A percentile compares a stretch with the other conserved stretches of the same genome.
Conservation (phyloP, 2,329 filamentous ascomycete species). For the Fusarium sulawesiense region DNA sequence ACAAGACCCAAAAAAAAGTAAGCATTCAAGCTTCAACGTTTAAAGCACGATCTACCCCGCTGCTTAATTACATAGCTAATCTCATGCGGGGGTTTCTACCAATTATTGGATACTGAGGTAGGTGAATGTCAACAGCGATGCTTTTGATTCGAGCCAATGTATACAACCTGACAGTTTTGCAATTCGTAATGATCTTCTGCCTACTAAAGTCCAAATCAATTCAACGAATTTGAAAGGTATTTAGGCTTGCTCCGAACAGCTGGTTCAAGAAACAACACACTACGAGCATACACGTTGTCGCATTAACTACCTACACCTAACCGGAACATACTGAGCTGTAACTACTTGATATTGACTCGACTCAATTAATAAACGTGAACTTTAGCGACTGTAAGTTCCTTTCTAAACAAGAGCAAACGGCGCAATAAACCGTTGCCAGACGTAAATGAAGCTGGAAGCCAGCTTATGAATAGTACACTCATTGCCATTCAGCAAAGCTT, state of each 20-base stretch:
- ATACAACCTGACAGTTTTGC: not conserved
- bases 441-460: not conserved
- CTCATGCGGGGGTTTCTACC: slow-evolving; percentile 7
- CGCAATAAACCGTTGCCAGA: not conserved
- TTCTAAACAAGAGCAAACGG: not conserved
- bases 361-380: not conserved
- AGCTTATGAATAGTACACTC: not conserved
- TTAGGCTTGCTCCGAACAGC: not conserved
- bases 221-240: not conserved
- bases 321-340: not conserved
- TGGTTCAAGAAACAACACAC: not conserved
- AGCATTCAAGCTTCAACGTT: slow-evolving; percentile 1
- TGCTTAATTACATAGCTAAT: not conserved
- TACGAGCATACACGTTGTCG: not conserved
- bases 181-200: not conserved
- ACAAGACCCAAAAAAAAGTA: slow-evolving; percentile 4
- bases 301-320: not conserved
- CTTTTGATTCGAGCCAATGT: not conserved
- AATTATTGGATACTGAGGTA: not conserved
- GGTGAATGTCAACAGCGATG: no score
- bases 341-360: not conserved
- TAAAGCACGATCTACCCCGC: slow-evolving; percentile 1
- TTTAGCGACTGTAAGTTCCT: not conserved
- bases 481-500: not conserved
- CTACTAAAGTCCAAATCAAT: not conserved